phyloP scores from a whole-genome alignment of 108 stramenopile species.

The Nitzschia inconspicua region DNA sequence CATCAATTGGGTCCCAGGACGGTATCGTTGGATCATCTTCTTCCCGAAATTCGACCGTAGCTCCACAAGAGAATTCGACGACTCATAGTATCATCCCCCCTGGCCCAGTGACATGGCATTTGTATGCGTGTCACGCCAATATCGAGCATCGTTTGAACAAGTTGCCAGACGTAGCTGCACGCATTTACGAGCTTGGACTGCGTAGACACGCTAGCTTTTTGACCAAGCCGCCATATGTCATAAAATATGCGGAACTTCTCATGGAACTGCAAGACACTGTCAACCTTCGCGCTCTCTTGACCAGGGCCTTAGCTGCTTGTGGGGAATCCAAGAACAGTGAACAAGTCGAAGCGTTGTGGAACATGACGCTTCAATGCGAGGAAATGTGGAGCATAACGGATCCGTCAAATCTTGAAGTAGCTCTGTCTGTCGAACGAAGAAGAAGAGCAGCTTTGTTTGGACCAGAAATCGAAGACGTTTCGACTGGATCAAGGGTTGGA shows the following conservation, averaged over 20 bases:
- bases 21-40: too few relatives aligned
- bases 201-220: slow-evolving; percentile 73
- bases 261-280: slow-evolving; percentile 77
- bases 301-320: slow-evolving; percentile 78
- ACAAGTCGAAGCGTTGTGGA: slow-evolving; percentile 67
- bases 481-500: slow-evolving; percentile 53
- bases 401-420: slow-evolving; percentile 19
- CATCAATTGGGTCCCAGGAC: slow-evolving; percentile 26
- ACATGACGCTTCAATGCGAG: slow-evolving; percentile 87
- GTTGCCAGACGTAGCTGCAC: slow-evolving; percentile 73
- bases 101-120: slow-evolving; percentile 79
- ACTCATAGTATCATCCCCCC: slow-evolving; percentile 5
- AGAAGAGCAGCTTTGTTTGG: slow-evolving; percentile 74
- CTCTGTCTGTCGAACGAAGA: slow-evolving; percentile 62
- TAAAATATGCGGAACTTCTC: slow-evolving; percentile 78
- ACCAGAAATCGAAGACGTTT: slow-evolving; percentile 75
- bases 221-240: slow-evolving; percentile 67
- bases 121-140: slow-evolving; percentile 77
- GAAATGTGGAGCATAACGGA: slow-evolving; percentile 52
- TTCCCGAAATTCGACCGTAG: too few relatives aligned
- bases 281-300: slow-evolving; percentile 77
- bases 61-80: background rate
- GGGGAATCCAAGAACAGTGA: slow-evolving; percentile 42
- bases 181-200: slow-evolving; percentile 84
- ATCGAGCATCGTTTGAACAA: slow-evolving; percentile 79